Conservation (phyloP, 208 protist genomes). For the Trypanosoma platydactyli region DNA sequence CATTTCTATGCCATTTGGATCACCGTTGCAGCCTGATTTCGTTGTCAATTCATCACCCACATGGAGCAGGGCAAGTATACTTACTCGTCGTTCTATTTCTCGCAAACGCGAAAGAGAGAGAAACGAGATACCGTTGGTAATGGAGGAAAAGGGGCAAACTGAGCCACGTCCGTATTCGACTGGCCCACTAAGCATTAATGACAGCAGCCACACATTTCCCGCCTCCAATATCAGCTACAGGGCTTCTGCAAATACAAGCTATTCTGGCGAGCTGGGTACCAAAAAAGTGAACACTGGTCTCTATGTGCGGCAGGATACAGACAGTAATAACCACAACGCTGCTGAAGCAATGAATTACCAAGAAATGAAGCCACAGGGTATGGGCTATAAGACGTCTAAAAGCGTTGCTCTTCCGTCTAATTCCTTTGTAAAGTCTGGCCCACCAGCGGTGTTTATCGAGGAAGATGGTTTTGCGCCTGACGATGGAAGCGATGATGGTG, state of each 20-base stretch:
- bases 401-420: neutral
- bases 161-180: neutral
- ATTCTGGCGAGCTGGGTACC: slow-evolving; percentile 2
- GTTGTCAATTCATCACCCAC: slow-evolving; percentile 9
- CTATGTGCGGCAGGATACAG: neutral
- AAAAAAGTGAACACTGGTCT: neutral
- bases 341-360: neutral
- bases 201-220: slow-evolving; percentile 22
- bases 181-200: slow-evolving; percentile 18
- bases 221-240: slow-evolving; percentile 23
- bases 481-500: slow-evolving; percentile 59
- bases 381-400: neutral
- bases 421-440: slow-evolving; percentile 54
- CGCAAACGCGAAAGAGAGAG: slow-evolving; percentile 4
- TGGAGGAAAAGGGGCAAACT: neutral
- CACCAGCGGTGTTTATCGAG: slow-evolving; percentile 51
- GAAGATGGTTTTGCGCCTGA: slow-evolving; percentile 71
- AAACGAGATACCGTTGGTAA: neutral
- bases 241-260: slow-evolving; percentile 25
- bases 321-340: neutral
- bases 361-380: neutral
- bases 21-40: neutral
- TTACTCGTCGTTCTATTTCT: slow-evolving; percentile 12
- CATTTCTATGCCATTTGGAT: neutral
- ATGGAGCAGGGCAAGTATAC: slow-evolving; percentile 22